Conservation (phyloP, 2,329 filamentous ascomycete genomes). For the Allantophomopsis cytisporea region DNA sequence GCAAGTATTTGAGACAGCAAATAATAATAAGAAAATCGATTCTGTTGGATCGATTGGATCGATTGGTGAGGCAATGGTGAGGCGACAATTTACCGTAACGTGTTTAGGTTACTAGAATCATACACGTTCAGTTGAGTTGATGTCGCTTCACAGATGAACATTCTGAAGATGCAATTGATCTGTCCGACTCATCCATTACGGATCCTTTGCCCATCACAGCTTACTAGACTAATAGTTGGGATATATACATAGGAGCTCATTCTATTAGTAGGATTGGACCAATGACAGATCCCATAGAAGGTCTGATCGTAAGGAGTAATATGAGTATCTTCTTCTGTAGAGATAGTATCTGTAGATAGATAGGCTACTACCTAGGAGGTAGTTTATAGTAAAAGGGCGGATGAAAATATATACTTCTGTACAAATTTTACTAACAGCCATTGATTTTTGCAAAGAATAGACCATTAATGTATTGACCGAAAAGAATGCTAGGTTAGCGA, state of each 20-base stretch:
- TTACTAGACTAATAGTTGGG: slow-evolving; percentile 71
- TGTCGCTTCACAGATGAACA: too few relatives aligned
- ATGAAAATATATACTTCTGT: slow-evolving; percentile 6
- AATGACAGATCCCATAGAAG: slow-evolving; percentile 43
- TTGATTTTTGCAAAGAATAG: slow-evolving; percentile 51
- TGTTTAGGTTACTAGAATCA: too few relatives aligned
- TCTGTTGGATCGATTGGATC: too few relatives aligned
- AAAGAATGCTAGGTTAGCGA: slow-evolving; percentile 86
- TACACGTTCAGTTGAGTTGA: too few relatives aligned
- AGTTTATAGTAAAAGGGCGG: slow-evolving; percentile 58
- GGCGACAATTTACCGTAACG: too few relatives aligned
- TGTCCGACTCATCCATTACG: slow-evolving; percentile 7
- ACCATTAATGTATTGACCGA: slow-evolving; percentile 48
- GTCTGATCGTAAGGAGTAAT: slow-evolving; percentile 53
- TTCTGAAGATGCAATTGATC: too few relatives aligned
- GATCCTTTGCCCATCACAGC: slow-evolving; percentile 53
- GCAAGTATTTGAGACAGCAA: too few relatives aligned
- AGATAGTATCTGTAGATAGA: slow-evolving; percentile 34
- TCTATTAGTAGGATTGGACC: slow-evolving; percentile 39
- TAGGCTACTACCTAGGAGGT: slow-evolving; percentile 84
- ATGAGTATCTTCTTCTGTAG: slow-evolving; percentile 76
- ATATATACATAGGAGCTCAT: slow-evolving; percentile 59
- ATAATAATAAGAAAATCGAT: too few relatives aligned
- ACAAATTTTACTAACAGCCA: slow-evolving; percentile 11
- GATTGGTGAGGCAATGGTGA: too few relatives aligned